These are phyloP conservation scores for Hibiscus trionum DNA, from an alignment of 345 rosid species.

Conservation along the genomic window DNA sequence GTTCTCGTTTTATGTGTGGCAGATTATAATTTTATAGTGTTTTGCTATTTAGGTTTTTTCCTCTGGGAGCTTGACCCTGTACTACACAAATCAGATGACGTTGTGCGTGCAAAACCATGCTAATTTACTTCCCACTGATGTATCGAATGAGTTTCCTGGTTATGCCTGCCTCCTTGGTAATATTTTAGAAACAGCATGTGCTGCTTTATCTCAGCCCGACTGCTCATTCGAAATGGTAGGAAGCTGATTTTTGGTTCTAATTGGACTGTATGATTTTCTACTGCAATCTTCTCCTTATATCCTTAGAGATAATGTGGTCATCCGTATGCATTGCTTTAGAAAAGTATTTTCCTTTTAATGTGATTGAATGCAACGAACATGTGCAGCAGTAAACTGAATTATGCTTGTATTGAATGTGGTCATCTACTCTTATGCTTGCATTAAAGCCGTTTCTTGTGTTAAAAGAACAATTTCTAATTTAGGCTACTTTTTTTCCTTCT, in stretches of 20 bases:
- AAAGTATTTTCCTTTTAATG: neutral
- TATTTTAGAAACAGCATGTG: conserved; percentile 71
- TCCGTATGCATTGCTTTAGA: neutral
- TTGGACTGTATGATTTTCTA: neutral
- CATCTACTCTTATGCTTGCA: too few relatives aligned
- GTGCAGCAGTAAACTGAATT: neutral
- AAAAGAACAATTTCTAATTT: too few relatives aligned
- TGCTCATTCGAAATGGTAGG: conserved; percentile 83
- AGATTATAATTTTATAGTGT: conserved; percentile 20
- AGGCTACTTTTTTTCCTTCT: too few relatives aligned
- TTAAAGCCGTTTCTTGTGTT: too few relatives aligned
- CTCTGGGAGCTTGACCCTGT: conserved; percentile 47
- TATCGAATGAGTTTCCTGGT: conserved; percentile 55
- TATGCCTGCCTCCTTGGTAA: conserved; percentile 93
- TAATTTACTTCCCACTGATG: conserved; percentile 55
- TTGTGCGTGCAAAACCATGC: conserved; percentile 48
- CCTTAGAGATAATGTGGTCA: neutral
- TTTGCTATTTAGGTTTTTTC: conserved; percentile 57
- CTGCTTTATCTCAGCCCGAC: conserved; percentile 62
- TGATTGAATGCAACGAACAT: neutral
- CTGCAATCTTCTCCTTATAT: neutral
- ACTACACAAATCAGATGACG: conserved; percentile 76
- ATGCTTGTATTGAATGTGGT: too few relatives aligned
- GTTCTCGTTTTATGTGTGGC: neutral
- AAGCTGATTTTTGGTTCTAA: conserved; percentile 9